Conservation (phyloP, 306 rosid genomes). For the Boehmeria nivea region DNA sequence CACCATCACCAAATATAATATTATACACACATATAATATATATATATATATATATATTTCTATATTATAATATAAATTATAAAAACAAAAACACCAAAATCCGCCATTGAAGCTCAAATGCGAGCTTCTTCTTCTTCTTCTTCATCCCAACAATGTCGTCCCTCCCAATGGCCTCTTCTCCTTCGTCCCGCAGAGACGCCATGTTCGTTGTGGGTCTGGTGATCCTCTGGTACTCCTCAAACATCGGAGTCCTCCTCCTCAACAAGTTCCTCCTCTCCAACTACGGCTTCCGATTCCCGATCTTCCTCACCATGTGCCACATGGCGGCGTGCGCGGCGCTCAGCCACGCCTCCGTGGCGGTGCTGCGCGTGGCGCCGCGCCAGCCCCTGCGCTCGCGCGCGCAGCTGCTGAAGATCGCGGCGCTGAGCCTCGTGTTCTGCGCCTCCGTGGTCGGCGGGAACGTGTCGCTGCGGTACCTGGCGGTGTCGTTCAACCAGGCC, state of each 20-base stretch:
- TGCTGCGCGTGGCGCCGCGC: conserved; percentile 75
- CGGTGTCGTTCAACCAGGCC: conserved; percentile 92
- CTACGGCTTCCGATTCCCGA: conserved; percentile 86
- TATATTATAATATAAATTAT: not conserved
- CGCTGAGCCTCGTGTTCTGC: conserved; percentile 81
- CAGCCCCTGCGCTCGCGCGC: conserved; percentile 79
- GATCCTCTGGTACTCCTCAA: conserved; percentile 76
- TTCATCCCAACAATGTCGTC: not conserved
- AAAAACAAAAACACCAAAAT: not conserved
- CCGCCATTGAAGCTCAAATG: conserved; percentile 26
- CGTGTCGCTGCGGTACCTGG: conserved; percentile 81
- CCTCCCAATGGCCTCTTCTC: not conserved
- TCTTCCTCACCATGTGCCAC: conserved; percentile 99
- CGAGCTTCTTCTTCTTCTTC: conserved; percentile 28
- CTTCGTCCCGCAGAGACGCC: conserved; percentile 31
- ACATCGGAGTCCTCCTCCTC: conserved; percentile 89
- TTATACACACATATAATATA: not conserved
- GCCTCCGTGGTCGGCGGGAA: conserved; percentile 95
- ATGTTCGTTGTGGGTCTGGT: conserved; percentile 61
- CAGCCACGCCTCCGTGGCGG: conserved; percentile 77
- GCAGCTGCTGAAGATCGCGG: conserved; percentile 78
- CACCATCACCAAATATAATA: not conserved
- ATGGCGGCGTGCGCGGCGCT: conserved; percentile 93
- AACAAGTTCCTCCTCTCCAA: conserved; percentile 88
- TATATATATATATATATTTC: not conserved